Base-by-base conservation (phyloP, 345 rosid species). In the Balakata baccata region DNA sequence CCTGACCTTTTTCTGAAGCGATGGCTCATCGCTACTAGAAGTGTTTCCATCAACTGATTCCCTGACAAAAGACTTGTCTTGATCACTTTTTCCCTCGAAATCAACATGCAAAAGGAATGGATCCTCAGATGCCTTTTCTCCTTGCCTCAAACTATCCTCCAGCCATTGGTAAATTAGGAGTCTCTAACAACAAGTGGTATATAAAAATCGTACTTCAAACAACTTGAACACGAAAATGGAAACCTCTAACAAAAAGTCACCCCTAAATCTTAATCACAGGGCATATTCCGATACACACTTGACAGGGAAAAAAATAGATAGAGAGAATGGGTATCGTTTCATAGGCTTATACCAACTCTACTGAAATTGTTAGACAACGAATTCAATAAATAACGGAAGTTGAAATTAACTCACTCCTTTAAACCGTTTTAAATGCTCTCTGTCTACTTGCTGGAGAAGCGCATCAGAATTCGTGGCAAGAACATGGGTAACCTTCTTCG, bases 81-180 rank as follows among this genome's bases (percentile, higher is more conserved):
- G 69, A n/a, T 61, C 57, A 25, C 61, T 70, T 14, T 46, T 79
- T 17, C 72, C 85, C 76, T 77, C 92, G 2, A 82, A 65, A 63
- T 80, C 80, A 62, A 76, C 11, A 70, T 76, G 81, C n/a, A 91
- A 64, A 65, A 23, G 37, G 74, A 92, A 95, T 25, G 78, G 59
- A 75, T 91, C 90, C 83, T 95, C 93, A 11, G 81, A 70, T 68
- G 84, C 93, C 81, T 84, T 95, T 54, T 87, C 80, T 64, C 98
- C 97, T 38, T 77, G 20, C 71, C 84, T 88, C 82, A 92, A 74
- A 67, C 96, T 89, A 68, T 89, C 94, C 82, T 92, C 96, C 76
- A 95, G 79, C 99, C 97, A 92, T 75, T 85, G 94, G 73, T 87
- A 95, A 64, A 41, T 70, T 20, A 92, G 79, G 77, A 91, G 82